Evolutionary conservation across 2,329 filamentous ascomycete genomes (phyloP).

Genomic region (Diaporthe destruens): DNA sequence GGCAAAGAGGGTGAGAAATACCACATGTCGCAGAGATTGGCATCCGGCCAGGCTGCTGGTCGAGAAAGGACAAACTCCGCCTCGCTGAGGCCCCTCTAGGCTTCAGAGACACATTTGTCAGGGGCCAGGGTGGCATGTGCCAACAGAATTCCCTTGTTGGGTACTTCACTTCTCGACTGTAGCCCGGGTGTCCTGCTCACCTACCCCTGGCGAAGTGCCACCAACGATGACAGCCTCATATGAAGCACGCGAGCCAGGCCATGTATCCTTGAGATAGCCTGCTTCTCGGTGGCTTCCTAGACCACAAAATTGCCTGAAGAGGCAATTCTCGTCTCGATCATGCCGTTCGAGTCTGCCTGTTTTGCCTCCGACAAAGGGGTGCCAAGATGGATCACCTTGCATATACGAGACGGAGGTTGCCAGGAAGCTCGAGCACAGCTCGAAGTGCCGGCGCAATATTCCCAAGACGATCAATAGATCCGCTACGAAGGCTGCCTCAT

Average conservation of each 20-base stretch:
- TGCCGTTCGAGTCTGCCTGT: not conserved
- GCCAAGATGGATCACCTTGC: not conserved
- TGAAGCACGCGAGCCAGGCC: not conserved
- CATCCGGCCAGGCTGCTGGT: not conserved
- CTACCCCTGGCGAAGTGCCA: not conserved
- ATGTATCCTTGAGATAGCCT: too few species aligned
- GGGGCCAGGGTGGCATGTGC: not conserved
- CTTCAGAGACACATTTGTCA: not conserved
- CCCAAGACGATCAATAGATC: not conserved
- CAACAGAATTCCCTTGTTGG: not conserved
- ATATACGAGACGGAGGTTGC: not conserved
- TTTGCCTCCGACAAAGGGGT: not conserved
- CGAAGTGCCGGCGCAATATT: not conserved
- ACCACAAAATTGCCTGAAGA: not conserved
- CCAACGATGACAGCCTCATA: not conserved
- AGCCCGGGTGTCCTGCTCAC: not conserved
- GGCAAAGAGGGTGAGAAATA: too few species aligned
- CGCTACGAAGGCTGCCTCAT: not conserved
- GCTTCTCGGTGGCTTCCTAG: not conserved
- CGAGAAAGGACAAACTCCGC: not conserved
- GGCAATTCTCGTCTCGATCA: not conserved
- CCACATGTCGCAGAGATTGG: not conserved
- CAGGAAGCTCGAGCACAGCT: not conserved
- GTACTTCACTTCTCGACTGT: not conserved
- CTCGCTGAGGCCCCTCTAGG: not conserved